Evolutionary conservation across 495 filamentous ascomycete species (phyloP).

Genomic region (Pyrenopolyporus hunteri): DNA sequence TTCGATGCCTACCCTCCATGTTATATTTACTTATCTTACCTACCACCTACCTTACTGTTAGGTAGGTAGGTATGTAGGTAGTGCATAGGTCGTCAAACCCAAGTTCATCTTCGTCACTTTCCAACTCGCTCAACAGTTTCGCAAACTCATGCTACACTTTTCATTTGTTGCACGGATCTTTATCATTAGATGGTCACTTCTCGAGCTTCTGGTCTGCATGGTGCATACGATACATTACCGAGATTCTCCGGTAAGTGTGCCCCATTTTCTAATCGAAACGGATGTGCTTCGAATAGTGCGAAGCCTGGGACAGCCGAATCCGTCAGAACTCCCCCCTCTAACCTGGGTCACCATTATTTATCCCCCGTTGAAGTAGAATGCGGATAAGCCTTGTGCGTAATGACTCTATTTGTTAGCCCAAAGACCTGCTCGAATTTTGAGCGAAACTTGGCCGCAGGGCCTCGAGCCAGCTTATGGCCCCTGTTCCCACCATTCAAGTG

Average conservation of each 20-base stretch:
- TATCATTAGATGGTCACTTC: slow-evolving; percentile 14
- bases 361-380: slow-evolving; percentile 3
- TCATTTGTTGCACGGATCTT: slow-evolving; percentile 11
- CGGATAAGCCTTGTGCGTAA: slow-evolving; percentile 31
- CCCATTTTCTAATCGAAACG: slow-evolving; percentile 21
- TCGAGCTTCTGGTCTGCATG: slow-evolving; percentile 20
- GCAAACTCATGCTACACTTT: neutral
- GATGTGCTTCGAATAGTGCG: slow-evolving; percentile 23
- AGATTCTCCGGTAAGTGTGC: slow-evolving; percentile 27
- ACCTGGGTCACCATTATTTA: slow-evolving; percentile 23
- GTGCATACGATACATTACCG: too few relatives aligned
- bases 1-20: slow-evolving; percentile 44
- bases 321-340: slow-evolving; percentile 26
- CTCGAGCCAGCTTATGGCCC: slow-evolving; percentile 2
- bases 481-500: slow-evolving; percentile 4
- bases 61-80: neutral
- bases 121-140: neutral
- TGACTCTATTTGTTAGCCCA: slow-evolving; percentile 7
- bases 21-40: slow-evolving; percentile 6
- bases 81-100: neutral
- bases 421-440: slow-evolving; percentile 1
- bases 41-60: neutral
- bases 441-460: slow-evolving; percentile 6
- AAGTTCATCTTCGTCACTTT: neutral
- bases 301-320: slow-evolving; percentile 27